Evolutionary conservation across 169 alveolate genomes (phyloP).

Genomic region (Eimeria falciformis): DNA sequence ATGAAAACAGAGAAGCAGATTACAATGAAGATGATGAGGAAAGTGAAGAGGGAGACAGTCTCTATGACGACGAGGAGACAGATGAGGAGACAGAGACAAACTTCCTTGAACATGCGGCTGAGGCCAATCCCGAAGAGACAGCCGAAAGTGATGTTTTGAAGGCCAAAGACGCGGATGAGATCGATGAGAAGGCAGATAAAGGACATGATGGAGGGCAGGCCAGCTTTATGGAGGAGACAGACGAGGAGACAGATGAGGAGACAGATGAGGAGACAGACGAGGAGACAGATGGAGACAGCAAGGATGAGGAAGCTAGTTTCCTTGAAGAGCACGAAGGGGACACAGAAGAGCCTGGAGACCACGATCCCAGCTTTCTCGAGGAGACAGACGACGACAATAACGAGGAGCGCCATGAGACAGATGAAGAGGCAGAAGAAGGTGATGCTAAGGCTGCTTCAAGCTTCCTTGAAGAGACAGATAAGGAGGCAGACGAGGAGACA

Average conservation of each 20-base stretch:
- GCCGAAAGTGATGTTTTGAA: too few relatives aligned
- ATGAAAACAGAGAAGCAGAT: not conserved
- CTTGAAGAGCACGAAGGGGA: not conserved
- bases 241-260: not conserved
- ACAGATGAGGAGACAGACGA: not conserved
- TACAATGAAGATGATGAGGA: not conserved
- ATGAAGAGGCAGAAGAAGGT: constrained; percentile 6
- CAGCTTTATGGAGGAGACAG: not conserved
- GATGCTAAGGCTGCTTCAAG: not conserved
- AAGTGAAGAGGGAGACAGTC: not conserved
- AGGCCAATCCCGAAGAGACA: too few relatives aligned
- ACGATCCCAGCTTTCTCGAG: too few relatives aligned
- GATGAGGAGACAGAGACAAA: not conserved
- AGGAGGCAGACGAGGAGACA: not conserved
- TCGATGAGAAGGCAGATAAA: too few relatives aligned
- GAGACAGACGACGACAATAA: constrained; percentile 5
- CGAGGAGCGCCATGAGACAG: constrained; percentile 6
- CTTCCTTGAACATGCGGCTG: not conserved
- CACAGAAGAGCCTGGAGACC: constrained; percentile 17
- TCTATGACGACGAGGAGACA: not conserved
- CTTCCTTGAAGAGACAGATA: not conserved
- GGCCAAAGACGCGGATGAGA: too few relatives aligned
- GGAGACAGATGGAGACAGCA: not conserved
- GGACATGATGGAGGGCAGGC: not conserved
- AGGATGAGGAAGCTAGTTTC: not conserved